Base-by-base conservation (phyloP, 352 stramenopile species). In the Phytophthora macrochlamydospora region DNA sequence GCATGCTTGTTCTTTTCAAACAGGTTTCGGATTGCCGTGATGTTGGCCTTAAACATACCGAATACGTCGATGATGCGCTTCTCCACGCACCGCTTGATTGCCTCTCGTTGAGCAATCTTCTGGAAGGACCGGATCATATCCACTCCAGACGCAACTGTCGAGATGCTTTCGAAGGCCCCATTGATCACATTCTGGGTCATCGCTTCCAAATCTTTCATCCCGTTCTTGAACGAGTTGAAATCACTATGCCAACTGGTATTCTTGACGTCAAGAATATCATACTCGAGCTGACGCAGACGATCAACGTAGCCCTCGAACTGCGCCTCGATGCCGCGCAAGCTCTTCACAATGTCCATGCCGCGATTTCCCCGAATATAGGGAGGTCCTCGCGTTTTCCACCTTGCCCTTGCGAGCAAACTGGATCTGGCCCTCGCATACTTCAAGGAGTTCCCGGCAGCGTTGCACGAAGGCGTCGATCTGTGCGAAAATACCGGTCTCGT, bases 151-250 rank as follows among this genome's bases (percentile, higher is more conserved):
- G 83, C 72, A 9, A 98, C 89, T 7, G 91, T 96, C 6, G 90
- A 93, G 7, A 98, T 75, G 50, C 83, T 95, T 40, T 98, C 96
- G 51, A 99, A 99, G 0, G 92, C 92, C 4, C 85, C 88, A 55
- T 98, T 98, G 63, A 99, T 98, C 4, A 99, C 91, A 53, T 98
- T 99, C 45, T 94, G 87, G 2, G 95, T 98, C 94, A 98, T 98
- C 0, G 95, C 94, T 56, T 99, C 96, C 2, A 99, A 74, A 61
- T 99, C 96, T 67, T 98, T 98, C 71, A 98, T 93, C 24, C 90
- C 91, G 58, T 97, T 98, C 75, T 98, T 98, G 71, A 99, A 98
- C 4, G 81, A 77, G 56, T 97, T 98, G 59, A 97, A 98, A 75
- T 99, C 94, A 50, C 93, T 91, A 59, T 99, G 95, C 96, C 96